These are phyloP conservation scores for Fonsecaea nubica DNA, from an alignment of 2,329 filamentous ascomycete genomes.

Conservation along the genomic window DNA sequence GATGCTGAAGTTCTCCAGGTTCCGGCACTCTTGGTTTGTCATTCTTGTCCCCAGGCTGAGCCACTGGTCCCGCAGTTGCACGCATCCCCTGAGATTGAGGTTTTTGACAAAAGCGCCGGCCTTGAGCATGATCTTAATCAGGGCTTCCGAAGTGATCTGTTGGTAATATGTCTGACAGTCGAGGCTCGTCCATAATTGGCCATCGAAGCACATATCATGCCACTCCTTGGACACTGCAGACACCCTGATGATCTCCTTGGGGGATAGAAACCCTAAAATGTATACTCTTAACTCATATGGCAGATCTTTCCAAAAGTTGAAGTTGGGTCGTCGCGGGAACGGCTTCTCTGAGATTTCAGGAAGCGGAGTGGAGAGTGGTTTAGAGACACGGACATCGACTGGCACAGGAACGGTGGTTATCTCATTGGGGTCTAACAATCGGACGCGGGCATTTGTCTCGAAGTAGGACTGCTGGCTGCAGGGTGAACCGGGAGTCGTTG, in stretches of 20 bases:
- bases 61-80: conserved; percentile 85
- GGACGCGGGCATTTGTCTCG: conserved; percentile 62
- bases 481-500: conserved; percentile 58
- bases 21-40: conserved; percentile 77
- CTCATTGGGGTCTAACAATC: conserved; percentile 51
- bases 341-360: conserved; percentile 43
- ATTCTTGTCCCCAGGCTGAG: conserved; percentile 70
- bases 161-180: conserved; percentile 87
- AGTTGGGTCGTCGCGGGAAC: conserved; percentile 49
- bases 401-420: conserved; percentile 64
- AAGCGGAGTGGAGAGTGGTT: conserved; percentile 32
- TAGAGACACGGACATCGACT: conserved; percentile 61
- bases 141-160: conserved; percentile 80
- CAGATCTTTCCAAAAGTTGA: conserved; percentile 80
- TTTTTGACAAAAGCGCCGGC: conserved; percentile 91
- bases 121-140: conserved; percentile 82
- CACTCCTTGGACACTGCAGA: conserved; percentile 81
- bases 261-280: conserved; percentile 76
- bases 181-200: conserved; percentile 86
- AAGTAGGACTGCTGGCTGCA: conserved; percentile 55
- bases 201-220: conserved; percentile 86
- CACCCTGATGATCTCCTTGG: conserved; percentile 78
- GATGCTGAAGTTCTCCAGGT: conserved; percentile 84
- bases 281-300: conserved; percentile 82
- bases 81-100: conserved; percentile 87